Evolutionary conservation across 176 grass and related monocot genomes (phyloP).

Genomic region (Melocanna baccifera): DNA sequence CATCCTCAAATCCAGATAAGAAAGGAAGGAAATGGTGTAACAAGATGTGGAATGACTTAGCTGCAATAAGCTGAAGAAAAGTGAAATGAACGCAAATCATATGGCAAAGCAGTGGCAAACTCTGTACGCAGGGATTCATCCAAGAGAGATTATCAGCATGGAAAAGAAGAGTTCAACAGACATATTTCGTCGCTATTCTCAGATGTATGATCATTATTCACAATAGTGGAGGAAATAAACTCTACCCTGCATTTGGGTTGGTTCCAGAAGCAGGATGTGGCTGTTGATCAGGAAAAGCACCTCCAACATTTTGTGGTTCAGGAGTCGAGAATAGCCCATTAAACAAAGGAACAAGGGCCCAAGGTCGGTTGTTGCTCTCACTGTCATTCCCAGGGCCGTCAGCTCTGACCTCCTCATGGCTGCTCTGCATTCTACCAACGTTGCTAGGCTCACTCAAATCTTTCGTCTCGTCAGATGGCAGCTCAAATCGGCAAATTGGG

Average conservation of each 20-base stretch:
- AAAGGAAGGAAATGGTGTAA: background rate
- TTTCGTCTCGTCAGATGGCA: slow-evolving; percentile 69
- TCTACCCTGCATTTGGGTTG: slow-evolving; percentile 35
- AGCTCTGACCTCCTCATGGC: slow-evolving; percentile 27
- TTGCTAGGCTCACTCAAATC: slow-evolving; percentile 55
- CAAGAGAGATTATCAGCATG: slow-evolving; percentile 20
- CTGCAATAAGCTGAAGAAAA: slow-evolving; percentile 5
- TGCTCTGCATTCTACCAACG: slow-evolving; percentile 32
- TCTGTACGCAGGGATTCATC: slow-evolving; percentile 32
- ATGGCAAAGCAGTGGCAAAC: slow-evolving; percentile 29
- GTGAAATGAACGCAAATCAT: slow-evolving; percentile 8
- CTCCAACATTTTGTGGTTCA: slow-evolving; percentile 40
- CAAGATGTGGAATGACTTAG: background rate
- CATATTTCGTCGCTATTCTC: slow-evolving; percentile 15
- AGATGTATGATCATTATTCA: slow-evolving; percentile 38
- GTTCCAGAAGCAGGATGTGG: slow-evolving; percentile 39
- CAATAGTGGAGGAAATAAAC: slow-evolving; percentile 37
- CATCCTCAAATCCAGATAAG: background rate
- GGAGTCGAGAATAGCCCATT: slow-evolving; percentile 57
- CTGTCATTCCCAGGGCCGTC: slow-evolving; percentile 28
- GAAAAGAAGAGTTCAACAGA: slow-evolving; percentile 27
- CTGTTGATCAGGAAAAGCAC: slow-evolving; percentile 30
- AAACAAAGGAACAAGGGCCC: slow-evolving; percentile 72
- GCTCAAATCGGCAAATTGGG: slow-evolving; percentile 81
- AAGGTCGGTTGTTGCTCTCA: slow-evolving; percentile 53